Evolutionary conservation across 352 stramenopile species (phyloP).

Genomic region (Peronospora tabacina): DNA sequence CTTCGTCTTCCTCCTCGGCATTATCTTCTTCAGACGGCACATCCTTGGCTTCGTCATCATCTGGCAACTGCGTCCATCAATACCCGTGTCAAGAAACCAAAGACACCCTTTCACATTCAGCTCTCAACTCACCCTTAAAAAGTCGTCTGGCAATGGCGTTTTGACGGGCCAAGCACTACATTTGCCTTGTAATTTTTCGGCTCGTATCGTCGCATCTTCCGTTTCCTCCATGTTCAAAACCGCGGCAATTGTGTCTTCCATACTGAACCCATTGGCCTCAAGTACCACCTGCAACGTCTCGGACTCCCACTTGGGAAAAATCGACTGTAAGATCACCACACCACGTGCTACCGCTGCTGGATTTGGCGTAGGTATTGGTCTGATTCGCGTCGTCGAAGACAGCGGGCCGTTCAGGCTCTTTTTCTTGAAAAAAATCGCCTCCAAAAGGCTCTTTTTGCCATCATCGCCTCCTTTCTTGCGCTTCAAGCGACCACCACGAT

Average conservation of each 20-base stretch:
- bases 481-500: conserved; percentile 21
- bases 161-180: conserved; percentile 43
- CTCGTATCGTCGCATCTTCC: conserved; percentile 15
- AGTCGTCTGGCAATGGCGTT: conserved; percentile 70
- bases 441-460: conserved; percentile 35
- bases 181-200: conserved; percentile 4
- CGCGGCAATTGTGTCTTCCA: conserved; percentile 75
- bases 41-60: conserved; percentile 27
- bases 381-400: conserved; percentile 7
- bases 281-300: conserved; percentile 61
- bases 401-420: conserved; percentile 15
- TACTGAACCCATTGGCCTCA: conserved; percentile 64
- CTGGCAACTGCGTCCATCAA: conserved; percentile 35
- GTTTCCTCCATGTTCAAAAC: conserved; percentile 72
- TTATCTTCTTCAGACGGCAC: conserved; percentile 20
- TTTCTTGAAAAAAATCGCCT: conserved; percentile 51
- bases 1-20: conserved; percentile 40
- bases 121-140: conserved; percentile 44
- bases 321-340: conserved; percentile 66
- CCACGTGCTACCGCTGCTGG: conserved; percentile 44
- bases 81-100: background rate
- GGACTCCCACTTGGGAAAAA: conserved; percentile 77
- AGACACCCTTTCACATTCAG: background rate
- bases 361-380: conserved; percentile 23
- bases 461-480: conserved; percentile 26